phyloP scores from a whole-genome alignment of 1,139 yeast genomes.

The Candida albicans region DNA sequence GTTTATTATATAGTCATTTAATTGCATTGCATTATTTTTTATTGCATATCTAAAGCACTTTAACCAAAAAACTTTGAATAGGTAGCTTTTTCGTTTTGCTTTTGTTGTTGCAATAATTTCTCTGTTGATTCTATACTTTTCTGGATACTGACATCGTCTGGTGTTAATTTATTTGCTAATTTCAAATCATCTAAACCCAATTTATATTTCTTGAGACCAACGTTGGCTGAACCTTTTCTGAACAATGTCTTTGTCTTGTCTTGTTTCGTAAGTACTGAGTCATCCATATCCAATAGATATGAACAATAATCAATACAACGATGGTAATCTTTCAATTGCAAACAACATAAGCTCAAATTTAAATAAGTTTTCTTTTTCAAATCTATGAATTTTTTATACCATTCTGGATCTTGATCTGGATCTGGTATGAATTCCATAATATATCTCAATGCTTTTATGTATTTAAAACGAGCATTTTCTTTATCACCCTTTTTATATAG shows the following conservation, averaged over 20 bases:
- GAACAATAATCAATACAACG: conserved; percentile 53
- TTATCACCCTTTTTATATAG: conserved; percentile 54
- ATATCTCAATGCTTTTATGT: conserved; percentile 62
- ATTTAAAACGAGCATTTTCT: conserved; percentile 57
- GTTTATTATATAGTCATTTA: neutral
- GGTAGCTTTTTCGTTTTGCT: conserved; percentile 51
- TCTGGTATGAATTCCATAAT: conserved; percentile 74
- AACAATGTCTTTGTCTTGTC: conserved; percentile 65
- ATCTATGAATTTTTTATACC: conserved; percentile 48
- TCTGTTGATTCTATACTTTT: conserved; percentile 45
- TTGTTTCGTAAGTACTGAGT: conserved; percentile 19
- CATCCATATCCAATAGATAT: conserved; percentile 53
- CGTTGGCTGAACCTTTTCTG: conserved; percentile 56
- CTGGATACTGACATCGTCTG: conserved; percentile 51
- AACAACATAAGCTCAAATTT: conserved; percentile 55
- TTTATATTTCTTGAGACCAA: conserved; percentile 45
- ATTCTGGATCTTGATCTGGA: conserved; percentile 58
- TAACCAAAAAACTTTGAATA: conserved; percentile 56
- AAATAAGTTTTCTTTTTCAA: conserved; percentile 62
- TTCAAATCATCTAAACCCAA: conserved; percentile 49
- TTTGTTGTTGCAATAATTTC: conserved; percentile 37
- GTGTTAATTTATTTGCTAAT: conserved; percentile 44
- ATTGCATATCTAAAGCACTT: neutral
- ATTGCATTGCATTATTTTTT: neutral
- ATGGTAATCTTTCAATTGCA: conserved; percentile 47